These are phyloP conservation scores for Trametes punicea DNA, from an alignment of 768 basidiomycete genomes.

Conservation along the genomic window DNA sequence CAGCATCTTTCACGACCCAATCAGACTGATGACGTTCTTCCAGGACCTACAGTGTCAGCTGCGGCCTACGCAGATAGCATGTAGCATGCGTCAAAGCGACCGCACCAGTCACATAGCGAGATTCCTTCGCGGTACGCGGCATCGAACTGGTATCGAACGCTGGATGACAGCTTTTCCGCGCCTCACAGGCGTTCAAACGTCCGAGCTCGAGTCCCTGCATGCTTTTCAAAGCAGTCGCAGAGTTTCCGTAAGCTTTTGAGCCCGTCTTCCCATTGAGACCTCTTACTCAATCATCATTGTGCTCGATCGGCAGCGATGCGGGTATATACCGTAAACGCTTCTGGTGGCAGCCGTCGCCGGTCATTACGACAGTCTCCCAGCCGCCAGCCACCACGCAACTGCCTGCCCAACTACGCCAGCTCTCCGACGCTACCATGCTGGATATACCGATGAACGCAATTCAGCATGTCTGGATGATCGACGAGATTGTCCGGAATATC, in stretches of 20 bases:
- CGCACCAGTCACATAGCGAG: no score
- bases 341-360: neutral
- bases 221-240: neutral
- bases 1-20: no score
- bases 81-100: no score
- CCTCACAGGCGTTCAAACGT: neutral
- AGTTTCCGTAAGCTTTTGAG: neutral
- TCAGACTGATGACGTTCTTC: no score
- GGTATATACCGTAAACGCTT: neutral
- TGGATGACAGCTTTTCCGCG: neutral
- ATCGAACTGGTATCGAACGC: neutral
- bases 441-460: neutral
- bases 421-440: neutral
- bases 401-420: no score
- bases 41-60: no score
- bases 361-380: neutral
- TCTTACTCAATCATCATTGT: neutral
- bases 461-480: conserved; percentile 6
- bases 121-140: neutral
- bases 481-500: conserved; percentile 12
- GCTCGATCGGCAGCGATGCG: neutral
- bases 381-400: neutral
- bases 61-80: no score
- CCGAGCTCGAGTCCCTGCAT: no score
- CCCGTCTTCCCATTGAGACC: neutral